Evolutionary conservation across 176 grass and related monocot species (phyloP).

Genomic region (Saccharum spontaneum): DNA sequence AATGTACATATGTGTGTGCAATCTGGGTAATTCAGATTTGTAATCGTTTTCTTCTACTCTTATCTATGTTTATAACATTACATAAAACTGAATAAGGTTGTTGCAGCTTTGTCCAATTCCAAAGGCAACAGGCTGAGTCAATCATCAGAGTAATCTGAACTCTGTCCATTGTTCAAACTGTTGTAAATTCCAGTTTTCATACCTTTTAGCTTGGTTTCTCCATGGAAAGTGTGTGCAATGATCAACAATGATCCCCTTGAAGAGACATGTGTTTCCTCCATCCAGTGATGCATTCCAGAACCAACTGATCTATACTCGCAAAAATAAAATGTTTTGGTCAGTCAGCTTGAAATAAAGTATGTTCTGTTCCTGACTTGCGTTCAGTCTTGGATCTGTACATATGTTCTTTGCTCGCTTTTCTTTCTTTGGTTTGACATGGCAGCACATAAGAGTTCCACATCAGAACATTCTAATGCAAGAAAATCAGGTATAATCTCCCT

Average conservation of each 20-base stretch:
- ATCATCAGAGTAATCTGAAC: background rate
- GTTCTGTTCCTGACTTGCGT: background rate
- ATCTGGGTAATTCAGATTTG: background rate
- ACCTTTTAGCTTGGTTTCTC: background rate
- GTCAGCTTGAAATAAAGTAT: background rate
- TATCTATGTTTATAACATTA: background rate
- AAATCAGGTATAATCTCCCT: background rate
- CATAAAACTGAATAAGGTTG: background rate
- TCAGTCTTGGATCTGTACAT: background rate
- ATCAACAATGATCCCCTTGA: background rate
- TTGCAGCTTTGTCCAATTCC: background rate
- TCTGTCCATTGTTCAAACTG: background rate
- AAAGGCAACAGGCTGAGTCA: background rate
- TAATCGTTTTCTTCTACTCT: background rate
- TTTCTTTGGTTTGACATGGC: background rate
- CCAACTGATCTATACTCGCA: background rate
- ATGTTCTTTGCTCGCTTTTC: background rate
- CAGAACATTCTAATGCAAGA: background rate
- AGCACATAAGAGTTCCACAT: background rate
- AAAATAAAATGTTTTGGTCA: background rate
- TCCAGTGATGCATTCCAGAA: background rate
- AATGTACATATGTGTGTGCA: background rate
- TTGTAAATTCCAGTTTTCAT: background rate
- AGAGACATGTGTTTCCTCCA: background rate
- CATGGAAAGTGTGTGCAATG: background rate